Evolutionary conservation across 208 protist genomes (phyloP), one percentile per base, ranked within the genome.

Genomic region (Wallacemonas collosoma): DNA sequence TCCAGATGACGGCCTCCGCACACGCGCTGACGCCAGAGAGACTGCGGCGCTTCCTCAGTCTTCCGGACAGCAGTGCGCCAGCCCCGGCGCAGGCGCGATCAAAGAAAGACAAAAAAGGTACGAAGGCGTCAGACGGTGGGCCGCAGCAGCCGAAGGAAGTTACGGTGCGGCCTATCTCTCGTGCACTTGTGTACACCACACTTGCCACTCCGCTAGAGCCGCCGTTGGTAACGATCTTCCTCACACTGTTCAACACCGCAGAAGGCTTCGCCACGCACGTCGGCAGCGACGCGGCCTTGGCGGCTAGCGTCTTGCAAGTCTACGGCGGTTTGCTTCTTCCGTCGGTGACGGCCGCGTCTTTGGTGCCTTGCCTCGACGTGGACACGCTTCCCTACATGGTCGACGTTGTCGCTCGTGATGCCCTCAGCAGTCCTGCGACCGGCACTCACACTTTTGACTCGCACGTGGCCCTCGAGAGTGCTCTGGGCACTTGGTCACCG

Each of bases 361-460:
- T 95, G 5, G 48, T 95, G 6, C 72, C 71, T 1, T 88, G 77
- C 40, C 69, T 95, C 3, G 71, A 86, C 64, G 81, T 67, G 2
- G 4, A 67, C 17, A 11, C 93, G 57, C 55, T 92, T 39, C 85
- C 90, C 65, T 80, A 80, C 58, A 89, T 85, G 72, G 68, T 95
- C 9, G 88, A 93, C 68, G 53, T 88, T 3, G 82, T 91, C 36
- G 38, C 73, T n/a, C 45, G 75, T 55, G 26, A 73, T 55, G 50
- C 1, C 26, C 26, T 26, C 26, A 26, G 26, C 26, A 26, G 26
- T 26, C 26, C 26, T 26, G 26, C 26, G 26, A 26, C 26, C 26
- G 26, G 26, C 26, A 1, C 26, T 26, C 26, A 26, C 26, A 26
- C 17, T 8, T 1, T 48, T n/a, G 9, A 64, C 58, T 15, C 38